Conservation (phyloP, 106 monocot genomes). For the Apostasia ramifera region DNA sequence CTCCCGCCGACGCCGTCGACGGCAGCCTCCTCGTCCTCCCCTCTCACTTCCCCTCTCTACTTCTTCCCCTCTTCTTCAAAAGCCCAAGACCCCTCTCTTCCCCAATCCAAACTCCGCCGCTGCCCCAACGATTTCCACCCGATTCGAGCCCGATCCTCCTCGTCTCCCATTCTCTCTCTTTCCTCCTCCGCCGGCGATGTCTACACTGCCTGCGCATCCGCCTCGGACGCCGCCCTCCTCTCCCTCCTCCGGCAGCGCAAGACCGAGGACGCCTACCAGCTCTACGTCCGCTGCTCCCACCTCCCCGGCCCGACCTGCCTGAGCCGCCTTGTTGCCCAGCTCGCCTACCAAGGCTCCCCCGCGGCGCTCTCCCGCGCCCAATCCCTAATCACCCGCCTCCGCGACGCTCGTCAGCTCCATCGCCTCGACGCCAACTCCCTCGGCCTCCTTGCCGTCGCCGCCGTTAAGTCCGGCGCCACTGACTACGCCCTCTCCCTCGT, state of each 20-base stretch:
- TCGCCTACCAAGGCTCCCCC: conserved; percentile 56
- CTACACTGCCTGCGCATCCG: neutral
- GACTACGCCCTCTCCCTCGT: conserved; percentile 31
- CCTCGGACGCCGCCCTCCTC: conserved; percentile 39
- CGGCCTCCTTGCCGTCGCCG: conserved; percentile 60
- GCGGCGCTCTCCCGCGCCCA: conserved; percentile 63
- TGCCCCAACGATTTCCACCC: neutral
- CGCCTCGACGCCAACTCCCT: conserved; percentile 79
- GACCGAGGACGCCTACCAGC: conserved; percentile 59
- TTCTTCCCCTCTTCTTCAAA: neutral
- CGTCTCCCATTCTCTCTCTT: neutral
- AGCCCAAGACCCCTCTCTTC: neutral
- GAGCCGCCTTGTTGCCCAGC: conserved; percentile 76
- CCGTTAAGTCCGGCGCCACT: conserved; percentile 25
- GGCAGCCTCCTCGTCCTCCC: neutral
- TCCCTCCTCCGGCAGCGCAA: conserved; percentile 54
- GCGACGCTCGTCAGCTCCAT: conserved; percentile 44
- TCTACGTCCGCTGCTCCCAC: conserved; percentile 27
- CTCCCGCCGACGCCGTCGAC: neutral
- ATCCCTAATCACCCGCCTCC: conserved; percentile 58
- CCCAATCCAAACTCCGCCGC: neutral
- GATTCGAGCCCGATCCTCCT: neutral
- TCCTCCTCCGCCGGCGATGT: neutral
- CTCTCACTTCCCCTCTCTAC: neutral
- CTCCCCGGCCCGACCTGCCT: conserved; percentile 64